Conservation (phyloP, 192 early-diverging fungal genomes). For the Backusella westeae region DNA sequence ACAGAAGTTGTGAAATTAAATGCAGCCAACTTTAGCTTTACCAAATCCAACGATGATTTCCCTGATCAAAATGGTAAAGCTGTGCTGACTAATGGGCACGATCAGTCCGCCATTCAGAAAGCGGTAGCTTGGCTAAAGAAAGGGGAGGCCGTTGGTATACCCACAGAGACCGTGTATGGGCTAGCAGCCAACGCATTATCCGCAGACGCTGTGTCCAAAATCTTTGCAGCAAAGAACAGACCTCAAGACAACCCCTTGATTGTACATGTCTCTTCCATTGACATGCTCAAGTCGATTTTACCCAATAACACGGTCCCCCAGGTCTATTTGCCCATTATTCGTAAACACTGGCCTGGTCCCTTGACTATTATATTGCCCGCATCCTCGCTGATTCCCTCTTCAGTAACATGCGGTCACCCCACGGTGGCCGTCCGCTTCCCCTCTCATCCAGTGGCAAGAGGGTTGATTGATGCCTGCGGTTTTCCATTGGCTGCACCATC, state of each 20-base stretch:
- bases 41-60: neutral
- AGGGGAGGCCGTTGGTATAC: conserved; percentile 80
- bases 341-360: conserved; percentile 88
- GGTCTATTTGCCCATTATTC: conserved; percentile 68
- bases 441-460: conserved; percentile 86
- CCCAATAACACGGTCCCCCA: conserved; percentile 61
- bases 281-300: conserved; percentile 78
- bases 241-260: conserved; percentile 97
- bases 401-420: conserved; percentile 79
- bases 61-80: conserved; percentile 17
- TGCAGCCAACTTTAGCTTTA: conserved; percentile 9
- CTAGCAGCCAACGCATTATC: conserved; percentile 86
- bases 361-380: conserved; percentile 87
- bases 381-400: conserved; percentile 63
- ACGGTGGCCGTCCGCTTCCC: conserved; percentile 94
- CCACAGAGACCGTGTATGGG: conserved; percentile 99
- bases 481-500: conserved; percentile 96
- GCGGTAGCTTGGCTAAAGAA: conserved; percentile 56
- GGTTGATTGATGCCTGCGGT: conserved; percentile 77
- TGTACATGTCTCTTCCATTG: conserved; percentile 89
- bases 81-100: conserved; percentile 11
- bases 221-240: conserved; percentile 86
- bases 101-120: conserved; percentile 31
- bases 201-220: conserved; percentile 61
- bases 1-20: conserved; percentile 9